Evolutionary conservation across 2,329 filamentous ascomycete genomes (phyloP).

Genomic region (Colletotrichum orbiculare): DNA sequence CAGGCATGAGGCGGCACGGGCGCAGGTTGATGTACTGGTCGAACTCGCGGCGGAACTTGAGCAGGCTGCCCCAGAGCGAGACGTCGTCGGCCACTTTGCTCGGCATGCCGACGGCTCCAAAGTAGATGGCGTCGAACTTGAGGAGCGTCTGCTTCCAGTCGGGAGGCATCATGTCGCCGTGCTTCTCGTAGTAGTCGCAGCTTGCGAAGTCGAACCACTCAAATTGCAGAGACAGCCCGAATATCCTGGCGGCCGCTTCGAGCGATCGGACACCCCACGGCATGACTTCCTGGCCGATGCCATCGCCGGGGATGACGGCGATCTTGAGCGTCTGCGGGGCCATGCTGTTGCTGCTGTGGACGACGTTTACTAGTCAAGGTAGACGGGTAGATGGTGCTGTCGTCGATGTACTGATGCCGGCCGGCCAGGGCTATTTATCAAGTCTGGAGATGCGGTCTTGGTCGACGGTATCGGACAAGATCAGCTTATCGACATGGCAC

Average conservation of each 20-base stretch:
- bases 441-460: too few relatives aligned
- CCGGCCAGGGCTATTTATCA: too few relatives aligned
- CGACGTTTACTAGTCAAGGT: neutral
- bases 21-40: slow-evolving; percentile 76
- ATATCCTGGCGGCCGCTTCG: slow-evolving; percentile 54
- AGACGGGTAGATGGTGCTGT: too few relatives aligned
- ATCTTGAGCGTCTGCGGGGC: slow-evolving; percentile 48
- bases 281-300: slow-evolving; percentile 77
- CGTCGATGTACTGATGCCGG: too few relatives aligned
- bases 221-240: slow-evolving; percentile 67
- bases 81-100: slow-evolving; percentile 71
- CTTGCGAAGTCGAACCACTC: slow-evolving; percentile 74
- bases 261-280: slow-evolving; percentile 42
- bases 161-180: slow-evolving; percentile 52
- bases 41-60: slow-evolving; percentile 72
- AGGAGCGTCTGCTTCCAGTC: slow-evolving; percentile 52
- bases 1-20: slow-evolving; percentile 70
- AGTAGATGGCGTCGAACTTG: slow-evolving; percentile 68
- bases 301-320: slow-evolving; percentile 75
- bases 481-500: too few relatives aligned
- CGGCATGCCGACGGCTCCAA: slow-evolving; percentile 72
- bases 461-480: too few relatives aligned
- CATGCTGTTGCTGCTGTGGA: slow-evolving; percentile 7
- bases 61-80: slow-evolving; percentile 71
- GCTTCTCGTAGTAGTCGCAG: slow-evolving; percentile 61